Percentiles rank a stretch among this genome's conserved stretches.
These are phyloP conservation scores for Chrysanthemum lavandulifolium DNA, from an alignment of 129 eudicot species.

Conservation along the genomic window DNA sequence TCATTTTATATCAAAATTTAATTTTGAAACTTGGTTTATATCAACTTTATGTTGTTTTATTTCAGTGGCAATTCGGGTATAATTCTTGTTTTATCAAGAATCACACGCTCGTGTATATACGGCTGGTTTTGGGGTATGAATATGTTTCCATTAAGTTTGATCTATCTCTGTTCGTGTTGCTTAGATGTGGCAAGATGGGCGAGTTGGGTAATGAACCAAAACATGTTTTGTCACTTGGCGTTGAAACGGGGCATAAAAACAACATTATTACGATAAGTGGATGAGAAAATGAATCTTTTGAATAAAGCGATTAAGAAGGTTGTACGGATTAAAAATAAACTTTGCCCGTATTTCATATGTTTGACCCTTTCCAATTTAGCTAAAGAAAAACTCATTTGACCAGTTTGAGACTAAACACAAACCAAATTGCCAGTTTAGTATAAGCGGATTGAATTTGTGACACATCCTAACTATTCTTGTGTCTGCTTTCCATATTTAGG, in stretches of 20 bases:
- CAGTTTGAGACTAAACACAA: neutral
- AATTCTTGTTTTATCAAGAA: constrained; percentile 87
- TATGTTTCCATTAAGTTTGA: constrained; percentile 13
- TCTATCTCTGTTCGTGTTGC: neutral
- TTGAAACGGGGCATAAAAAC: no score
- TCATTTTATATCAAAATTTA: neutral
- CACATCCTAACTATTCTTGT: constrained; percentile 2
- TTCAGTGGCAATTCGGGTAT: constrained; percentile 98
- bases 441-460: neutral
- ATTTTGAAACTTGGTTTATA: constrained; percentile 4
- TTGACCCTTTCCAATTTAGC: neutral
- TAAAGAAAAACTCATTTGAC: neutral
- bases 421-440: neutral
- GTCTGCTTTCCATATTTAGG: constrained; percentile 36
- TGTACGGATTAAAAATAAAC: neutral
- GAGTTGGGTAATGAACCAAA: neutral
- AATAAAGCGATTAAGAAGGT: no score
- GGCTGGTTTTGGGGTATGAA: constrained; percentile 72
- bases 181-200: neutral
- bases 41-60: constrained; percentile 16
- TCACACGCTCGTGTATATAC: constrained; percentile 75
- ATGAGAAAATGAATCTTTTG: no score
- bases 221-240: no score
- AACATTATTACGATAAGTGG: no score
- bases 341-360: neutral